phyloP scores from a whole-genome alignment of 2,329 filamentous ascomycete species.

The Neurospora sp. region DNA sequence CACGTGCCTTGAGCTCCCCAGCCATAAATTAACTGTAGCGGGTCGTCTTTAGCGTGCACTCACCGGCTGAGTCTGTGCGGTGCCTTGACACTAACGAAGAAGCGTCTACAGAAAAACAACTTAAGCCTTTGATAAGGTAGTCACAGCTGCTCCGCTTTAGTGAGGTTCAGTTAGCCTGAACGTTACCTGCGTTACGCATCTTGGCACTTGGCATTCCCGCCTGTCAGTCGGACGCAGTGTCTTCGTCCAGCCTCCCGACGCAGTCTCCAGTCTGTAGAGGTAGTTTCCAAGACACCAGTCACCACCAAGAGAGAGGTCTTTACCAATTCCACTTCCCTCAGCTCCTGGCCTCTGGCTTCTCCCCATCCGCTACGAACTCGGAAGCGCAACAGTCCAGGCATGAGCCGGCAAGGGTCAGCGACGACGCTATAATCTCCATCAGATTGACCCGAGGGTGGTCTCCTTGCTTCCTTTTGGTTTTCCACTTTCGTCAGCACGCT shows the following conservation, averaged over 20 bases:
- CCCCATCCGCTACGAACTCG: not conserved
- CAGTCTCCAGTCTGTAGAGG: too few species aligned
- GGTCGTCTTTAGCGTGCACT: not conserved
- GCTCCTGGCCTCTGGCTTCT: not conserved
- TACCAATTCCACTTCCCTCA: not conserved
- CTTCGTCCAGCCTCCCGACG: not conserved
- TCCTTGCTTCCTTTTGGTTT: not conserved
- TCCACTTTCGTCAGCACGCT: constrained; percentile 3
- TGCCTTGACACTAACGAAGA: not conserved
- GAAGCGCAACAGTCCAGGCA: not conserved
- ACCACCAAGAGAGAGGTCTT: not conserved
- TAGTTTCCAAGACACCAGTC: not conserved
- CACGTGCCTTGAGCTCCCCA: not conserved
- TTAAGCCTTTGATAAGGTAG: not conserved
- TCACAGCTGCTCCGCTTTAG: not conserved
- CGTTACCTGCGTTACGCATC: not conserved
- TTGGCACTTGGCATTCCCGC: not conserved
- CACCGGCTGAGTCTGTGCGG: not conserved
- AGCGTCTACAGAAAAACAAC: not conserved
- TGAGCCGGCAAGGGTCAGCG: not conserved
- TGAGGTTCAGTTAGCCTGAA: not conserved
- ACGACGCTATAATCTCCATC: not conserved
- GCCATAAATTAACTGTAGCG: not conserved
- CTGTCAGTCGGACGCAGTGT: not conserved
- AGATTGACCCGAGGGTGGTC: not conserved